phyloP scores from a whole-genome alignment of 2,329 filamentous ascomycete species.

The Didymella arachidicola region DNA sequence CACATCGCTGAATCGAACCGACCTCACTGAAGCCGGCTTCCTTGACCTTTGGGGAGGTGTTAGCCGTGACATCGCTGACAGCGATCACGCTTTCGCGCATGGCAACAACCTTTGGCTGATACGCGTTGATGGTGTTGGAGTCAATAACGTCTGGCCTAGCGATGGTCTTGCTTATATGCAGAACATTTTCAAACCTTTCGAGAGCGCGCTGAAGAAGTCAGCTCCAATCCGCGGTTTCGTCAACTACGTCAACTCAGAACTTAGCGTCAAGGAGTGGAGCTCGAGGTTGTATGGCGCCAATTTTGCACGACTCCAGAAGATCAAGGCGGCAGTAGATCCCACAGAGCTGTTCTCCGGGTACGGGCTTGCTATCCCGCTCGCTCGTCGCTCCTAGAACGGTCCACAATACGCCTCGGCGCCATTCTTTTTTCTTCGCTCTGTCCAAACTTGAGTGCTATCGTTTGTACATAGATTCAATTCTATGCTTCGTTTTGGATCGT shows the following conservation, averaged over 20 bases:
- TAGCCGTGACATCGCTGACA: slow-evolving; percentile 24
- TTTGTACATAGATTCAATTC: too few species aligned
- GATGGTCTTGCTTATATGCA: slow-evolving; percentile 32
- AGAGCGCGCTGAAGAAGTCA: slow-evolving; percentile 23
- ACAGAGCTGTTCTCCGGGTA: slow-evolving; percentile 25
- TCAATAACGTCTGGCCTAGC: slow-evolving; percentile 21
- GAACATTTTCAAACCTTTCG: slow-evolving; percentile 26
- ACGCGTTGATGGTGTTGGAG: slow-evolving; percentile 30
- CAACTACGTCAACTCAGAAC: slow-evolving; percentile 31
- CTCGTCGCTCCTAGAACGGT: background rate
- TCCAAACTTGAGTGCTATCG: background rate
- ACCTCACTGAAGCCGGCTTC: slow-evolving; percentile 26
- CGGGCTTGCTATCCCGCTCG: slow-evolving; percentile 19
- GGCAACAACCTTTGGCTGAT: slow-evolving; percentile 34
- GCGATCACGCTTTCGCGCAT: slow-evolving; percentile 24
- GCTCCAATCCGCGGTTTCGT: slow-evolving; percentile 26
- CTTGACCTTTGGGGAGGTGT: slow-evolving; percentile 33
- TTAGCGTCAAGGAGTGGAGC: slow-evolving; percentile 27
- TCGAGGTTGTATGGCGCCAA: slow-evolving; percentile 27
- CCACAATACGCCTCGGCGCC: background rate
- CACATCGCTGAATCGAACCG: slow-evolving; percentile 25
- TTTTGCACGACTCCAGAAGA: slow-evolving; percentile 23
- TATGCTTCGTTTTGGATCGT: too few species aligned
- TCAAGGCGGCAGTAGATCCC: slow-evolving; percentile 28
- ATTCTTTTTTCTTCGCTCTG: background rate